These are phyloP conservation scores for Corallochytrium limacisporum DNA, from an alignment of 78 protist genomes.

Conservation along the genomic window DNA sequence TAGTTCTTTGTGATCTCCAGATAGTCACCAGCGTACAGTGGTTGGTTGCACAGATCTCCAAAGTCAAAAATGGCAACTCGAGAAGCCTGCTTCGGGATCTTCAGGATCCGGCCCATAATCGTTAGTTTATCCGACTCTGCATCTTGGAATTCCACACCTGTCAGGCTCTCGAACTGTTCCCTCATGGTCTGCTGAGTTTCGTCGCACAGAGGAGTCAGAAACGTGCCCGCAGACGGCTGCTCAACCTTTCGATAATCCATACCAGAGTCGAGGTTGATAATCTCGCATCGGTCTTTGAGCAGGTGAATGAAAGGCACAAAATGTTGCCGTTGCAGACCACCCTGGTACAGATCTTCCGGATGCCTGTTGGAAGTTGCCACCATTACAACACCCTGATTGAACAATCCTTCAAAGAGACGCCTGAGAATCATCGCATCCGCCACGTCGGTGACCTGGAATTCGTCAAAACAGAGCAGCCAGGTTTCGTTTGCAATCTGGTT, in stretches of 20 bases:
- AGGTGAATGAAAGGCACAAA: conserved; percentile 70
- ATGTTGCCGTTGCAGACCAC: conserved; percentile 63
- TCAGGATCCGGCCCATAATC: too few species aligned
- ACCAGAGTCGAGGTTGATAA: conserved; percentile 33
- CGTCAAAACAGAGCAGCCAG: conserved; percentile 79
- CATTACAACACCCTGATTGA: conserved; percentile 53
- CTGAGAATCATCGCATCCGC: conserved; percentile 80
- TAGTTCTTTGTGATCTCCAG: too few species aligned
- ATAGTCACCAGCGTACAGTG: too few species aligned
- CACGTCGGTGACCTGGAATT: conserved; percentile 80
- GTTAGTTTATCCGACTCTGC: too few species aligned
- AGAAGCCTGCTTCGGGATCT: too few species aligned
- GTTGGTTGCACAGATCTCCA: too few species aligned
- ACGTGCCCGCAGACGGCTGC: background rate
- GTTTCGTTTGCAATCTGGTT: conserved; percentile 21
- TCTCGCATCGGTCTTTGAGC: conserved; percentile 24
- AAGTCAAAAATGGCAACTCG: too few species aligned
- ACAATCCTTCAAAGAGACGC: conserved; percentile 57
- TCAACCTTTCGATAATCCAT: conserved; percentile 58
- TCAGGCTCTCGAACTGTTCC: too few species aligned
- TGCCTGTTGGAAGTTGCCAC: conserved; percentile 77
- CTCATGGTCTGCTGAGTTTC: too few species aligned
- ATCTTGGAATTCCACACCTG: too few species aligned
- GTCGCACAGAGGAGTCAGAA: too few species aligned
- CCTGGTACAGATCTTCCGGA: conserved; percentile 68